Base-by-base conservation (phyloP, 345 rosid species). In the Eucalyptus cloeziana region DNA sequence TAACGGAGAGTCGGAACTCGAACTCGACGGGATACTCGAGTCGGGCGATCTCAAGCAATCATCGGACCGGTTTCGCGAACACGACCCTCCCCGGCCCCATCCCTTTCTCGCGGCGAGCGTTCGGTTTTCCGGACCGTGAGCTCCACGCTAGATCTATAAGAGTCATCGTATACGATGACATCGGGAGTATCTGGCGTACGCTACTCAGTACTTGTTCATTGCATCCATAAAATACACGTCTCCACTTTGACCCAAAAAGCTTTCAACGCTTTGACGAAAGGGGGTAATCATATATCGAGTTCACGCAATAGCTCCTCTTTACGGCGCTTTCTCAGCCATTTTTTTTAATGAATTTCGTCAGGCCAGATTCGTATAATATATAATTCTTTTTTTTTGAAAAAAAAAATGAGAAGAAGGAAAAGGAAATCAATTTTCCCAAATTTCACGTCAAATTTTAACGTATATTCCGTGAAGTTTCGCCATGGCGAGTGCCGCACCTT, bases 321-420 rank as follows among this genome's bases (percentile, higher is more conserved):
- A 27, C 80, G 80, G 80, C 44, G 80, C 21, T 69, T 19, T 33
- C 2, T 17, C 44, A 9, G 8, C 11, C 17, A 8, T 62, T 13
- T 27, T 25, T 30, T 30, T 13, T 17, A 69, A 33, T 33, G 45
- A 19, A 71, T 71, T 33, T 16, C 80, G 45, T 19, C 81, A 10
- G 25, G 45, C 81, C 81, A 37, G 43, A 33, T 69, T 31, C 43
- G 24, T 5, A 17, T 19, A 2, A 33, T 15, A 16, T 33, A 2
- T n/a, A n/a, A 37, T 64, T 4, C 9, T 64, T 64, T 7, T 3
- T 9, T 6, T 1, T 8, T 1, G 0, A 5, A 60, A 12, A 30
- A 27, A 5, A 60, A 27, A 30, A 30, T 6, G 71, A 30, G 33
- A 62, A 62, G 58, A 30, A 13, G 9, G 33, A 30, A 33, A 37